Base-by-base conservation (phyloP, 2,329 filamentous ascomycete genomes). In the Pestalotiopsis fici region DNA sequence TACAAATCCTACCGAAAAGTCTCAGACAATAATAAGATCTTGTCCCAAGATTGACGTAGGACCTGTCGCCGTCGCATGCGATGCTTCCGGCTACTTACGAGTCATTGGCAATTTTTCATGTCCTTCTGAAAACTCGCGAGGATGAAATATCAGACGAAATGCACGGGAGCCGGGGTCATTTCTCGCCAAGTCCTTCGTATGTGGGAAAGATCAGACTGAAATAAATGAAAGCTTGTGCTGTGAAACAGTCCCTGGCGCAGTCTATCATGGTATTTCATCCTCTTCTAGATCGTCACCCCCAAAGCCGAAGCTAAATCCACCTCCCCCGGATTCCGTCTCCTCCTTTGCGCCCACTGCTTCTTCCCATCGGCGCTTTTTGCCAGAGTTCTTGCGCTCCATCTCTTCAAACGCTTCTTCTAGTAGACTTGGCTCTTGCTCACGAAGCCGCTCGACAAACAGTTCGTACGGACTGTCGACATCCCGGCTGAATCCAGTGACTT, bases 361-460 rank as follows among this genome's bases (percentile, higher is more conserved):
- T 76, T 97, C 93, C 95, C 95, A 98, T 74, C 92, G 97, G 63
- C 94, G 88, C 81, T 95, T 96, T 78, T 87, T 93, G 3, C 86
- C 86, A 64, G 84, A 84, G 23, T 80, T 83, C 75, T 86, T 90
- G 72, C 83, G 88, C 67, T 92, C 89, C 65, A 94, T 75, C 73
- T 92, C 87, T 21, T 83, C 81, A 59, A 94, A 76, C 0, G 90
- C 92, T 69, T 88, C 85, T 56, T 89, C 84, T 27, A 95, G 80
- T n/a, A 94, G 76, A 0, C 90, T 87, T 0, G 94, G 91, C 72
- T 93, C 85, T 28, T 83, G 78, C 64, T 86, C 83, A 64, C 80
- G 79, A 76, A 98, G 85, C 43, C 90, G 87, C 65, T 90, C 85
- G 3, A 92, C 85, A 76, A 98, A 98, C 3, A 94, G 82, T 6